Percentiles rank a stretch among this genome's conserved stretches.
Evolutionary conservation across 1,284 basidiomycete genomes (phyloP).

Genomic region (Neolentinus lepideus): DNA sequence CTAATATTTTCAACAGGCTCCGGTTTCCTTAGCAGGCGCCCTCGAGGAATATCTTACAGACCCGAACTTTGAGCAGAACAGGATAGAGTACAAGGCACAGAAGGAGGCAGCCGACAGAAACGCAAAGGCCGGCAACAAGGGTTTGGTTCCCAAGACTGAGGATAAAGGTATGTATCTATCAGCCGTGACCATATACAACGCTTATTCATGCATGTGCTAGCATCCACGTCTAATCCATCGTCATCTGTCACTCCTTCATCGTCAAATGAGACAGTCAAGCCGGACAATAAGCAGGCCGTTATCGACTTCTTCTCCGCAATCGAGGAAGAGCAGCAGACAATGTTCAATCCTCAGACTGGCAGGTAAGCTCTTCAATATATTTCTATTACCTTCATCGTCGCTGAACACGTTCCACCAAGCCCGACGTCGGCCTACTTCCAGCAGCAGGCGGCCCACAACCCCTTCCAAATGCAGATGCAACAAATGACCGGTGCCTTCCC

Average conservation of each 20-base stretch:
- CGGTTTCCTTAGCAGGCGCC: slow-evolving; percentile 86
- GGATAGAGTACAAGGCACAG: slow-evolving; percentile 86
- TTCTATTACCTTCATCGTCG: no score
- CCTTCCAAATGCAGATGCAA: slow-evolving; percentile 60
- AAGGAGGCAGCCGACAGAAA: slow-evolving; percentile 69
- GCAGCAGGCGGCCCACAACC: slow-evolving; percentile 66
- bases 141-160: background rate
- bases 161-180: background rate
- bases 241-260: slow-evolving; percentile 9
- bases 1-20: slow-evolving; percentile 51
- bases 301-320: slow-evolving; percentile 92
- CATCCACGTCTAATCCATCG: slow-evolving; percentile 11
- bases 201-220: background rate
- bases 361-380: slow-evolving; percentile 30
- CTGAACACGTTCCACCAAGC: slow-evolving; percentile 24
- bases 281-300: slow-evolving; percentile 31
- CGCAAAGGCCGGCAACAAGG: slow-evolving; percentile 21
- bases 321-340: slow-evolving; percentile 74
- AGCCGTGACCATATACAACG: background rate
- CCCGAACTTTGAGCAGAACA: slow-evolving; percentile 93
- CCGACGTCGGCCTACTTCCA: slow-evolving; percentile 49
- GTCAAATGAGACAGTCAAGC: slow-evolving; percentile 13
- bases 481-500: slow-evolving; percentile 39
- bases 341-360: slow-evolving; percentile 59
- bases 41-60: slow-evolving; percentile 95